These are phyloP conservation scores for Quercus dentata DNA, from an alignment of 306 rosid species.

Conservation along the genomic window DNA sequence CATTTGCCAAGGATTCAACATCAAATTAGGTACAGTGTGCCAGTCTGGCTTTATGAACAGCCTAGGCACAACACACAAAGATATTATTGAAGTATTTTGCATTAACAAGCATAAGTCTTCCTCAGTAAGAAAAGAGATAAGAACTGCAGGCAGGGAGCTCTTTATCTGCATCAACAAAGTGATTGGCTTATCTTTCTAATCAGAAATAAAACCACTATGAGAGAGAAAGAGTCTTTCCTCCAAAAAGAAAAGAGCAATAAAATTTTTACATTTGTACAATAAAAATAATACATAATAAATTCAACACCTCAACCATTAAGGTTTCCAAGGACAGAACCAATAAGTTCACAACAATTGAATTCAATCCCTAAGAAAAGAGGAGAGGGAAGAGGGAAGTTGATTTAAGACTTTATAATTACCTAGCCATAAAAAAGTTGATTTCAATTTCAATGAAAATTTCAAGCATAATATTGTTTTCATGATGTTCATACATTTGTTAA, in stretches of 20 bases:
- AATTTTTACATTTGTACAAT: no score
- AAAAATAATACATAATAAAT: no score
- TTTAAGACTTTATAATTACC: not conserved
- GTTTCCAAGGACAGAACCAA: no score
- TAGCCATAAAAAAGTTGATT: not conserved
- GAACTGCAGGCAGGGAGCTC: not conserved
- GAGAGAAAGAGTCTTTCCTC: not conserved
- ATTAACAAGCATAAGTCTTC: not conserved
- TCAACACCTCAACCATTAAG: no score
- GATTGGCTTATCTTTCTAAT: not conserved
- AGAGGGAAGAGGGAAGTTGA: not conserved
- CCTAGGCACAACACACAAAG: not conserved
- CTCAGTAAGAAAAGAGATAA: not conserved
- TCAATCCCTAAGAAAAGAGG: not conserved
- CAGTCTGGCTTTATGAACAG: constrained; percentile 1
- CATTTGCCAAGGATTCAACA: no score
- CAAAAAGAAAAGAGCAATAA: not conserved
- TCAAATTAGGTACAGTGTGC: not conserved
- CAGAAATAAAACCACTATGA: not conserved
- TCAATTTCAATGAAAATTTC: not conserved
- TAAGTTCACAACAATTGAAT: no score
- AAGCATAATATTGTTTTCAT: not conserved
- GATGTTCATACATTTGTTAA: not conserved
- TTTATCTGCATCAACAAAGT: not conserved
- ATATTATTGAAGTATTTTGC: not conserved